Conservation (phyloP, 345 rosid species). For the Salix arbutifolia region DNA sequence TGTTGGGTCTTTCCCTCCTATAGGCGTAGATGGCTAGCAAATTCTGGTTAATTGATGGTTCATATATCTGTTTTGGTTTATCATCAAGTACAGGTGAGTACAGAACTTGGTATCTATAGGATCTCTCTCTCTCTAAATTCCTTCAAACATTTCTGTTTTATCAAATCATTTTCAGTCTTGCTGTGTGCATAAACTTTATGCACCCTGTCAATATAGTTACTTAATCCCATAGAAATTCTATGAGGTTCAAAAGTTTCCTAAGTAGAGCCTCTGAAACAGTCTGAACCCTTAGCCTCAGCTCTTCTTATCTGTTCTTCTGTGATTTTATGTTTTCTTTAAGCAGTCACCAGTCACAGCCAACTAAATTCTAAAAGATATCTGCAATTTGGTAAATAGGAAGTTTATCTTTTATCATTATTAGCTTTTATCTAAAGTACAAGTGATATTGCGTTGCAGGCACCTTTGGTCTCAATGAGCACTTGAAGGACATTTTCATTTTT, state of each 20-base stretch:
- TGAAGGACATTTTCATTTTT: conserved; percentile 2
- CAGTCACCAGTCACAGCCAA: neutral
- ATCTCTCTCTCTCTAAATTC: neutral
- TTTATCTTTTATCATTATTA: neutral
- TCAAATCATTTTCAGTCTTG: neutral
- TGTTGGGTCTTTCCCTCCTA: neutral
- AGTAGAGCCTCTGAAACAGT: neutral
- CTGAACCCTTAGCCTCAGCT: neutral
- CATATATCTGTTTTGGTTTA: neutral
- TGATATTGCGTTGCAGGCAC: conserved; percentile 13
- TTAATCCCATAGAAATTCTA: neutral
- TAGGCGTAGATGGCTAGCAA: neutral
- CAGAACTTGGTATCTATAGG: neutral
- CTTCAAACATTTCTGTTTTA: neutral
- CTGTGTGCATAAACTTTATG: neutral
- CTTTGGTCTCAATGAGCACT: neutral
- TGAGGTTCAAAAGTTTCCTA: neutral
- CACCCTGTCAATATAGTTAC: neutral
- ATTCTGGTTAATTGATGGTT: neutral
- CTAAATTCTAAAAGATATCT: neutral
- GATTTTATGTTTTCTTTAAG: neutral
- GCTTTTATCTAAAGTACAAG: conserved; percentile 3
- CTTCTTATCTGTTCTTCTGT: neutral
- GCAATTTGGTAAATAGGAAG: neutral
- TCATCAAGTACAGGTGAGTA: neutral